Base-by-base conservation (phyloP, 2,329 filamentous ascomycete species). In the Pseudocercospora fijiensis region DNA sequence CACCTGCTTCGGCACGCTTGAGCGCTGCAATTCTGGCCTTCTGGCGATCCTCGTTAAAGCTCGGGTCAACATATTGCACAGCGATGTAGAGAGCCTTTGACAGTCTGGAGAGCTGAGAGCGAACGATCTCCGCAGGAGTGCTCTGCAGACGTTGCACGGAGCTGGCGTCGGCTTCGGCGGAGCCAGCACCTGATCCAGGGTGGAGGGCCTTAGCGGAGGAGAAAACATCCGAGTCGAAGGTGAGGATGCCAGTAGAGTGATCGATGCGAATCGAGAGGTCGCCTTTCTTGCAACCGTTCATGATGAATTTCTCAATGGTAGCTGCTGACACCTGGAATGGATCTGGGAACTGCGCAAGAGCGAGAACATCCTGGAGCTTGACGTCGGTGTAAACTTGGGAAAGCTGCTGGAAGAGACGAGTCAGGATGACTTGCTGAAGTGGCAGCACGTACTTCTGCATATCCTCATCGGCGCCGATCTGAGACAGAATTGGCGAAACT, bases 221-320 rank as follows among this genome's bases (percentile, higher is more conserved):
- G 84, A 99, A 98, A 70, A 99, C 92, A 78, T 99, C 95, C 60
- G 92, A 96, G 78, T 99, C 95, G 73, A 99, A 99, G 77, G 92
- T 97, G 65, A 99, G 86, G 57, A 97, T 91, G 65, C 95, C 92
- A 60, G 93, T 94, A 66, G 92, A 92, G 76, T 99, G 95, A 76
- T 98, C 91, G 80, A 98, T 92, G 66, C 95, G 92, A 73, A 99
- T 96, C 60, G 95, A 90, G 52, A 99, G 85, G 73, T 99, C 95
- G 62, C 95, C 95, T 86, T 99, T 99, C 88, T 99, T 99, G 86
- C 96, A 98, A 68, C 95, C 95, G 79, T 99, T 99, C 95, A 99
- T 99, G 84, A 99, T 98, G 84, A 99, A 99, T 83, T 98, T 99
- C 84, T 99, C 95, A 70, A 99, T 96, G 66, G 91, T 96, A 70